phyloP scores from a whole-genome alignment of 2,329 filamentous ascomycete species.

The Diaporthe batatas region DNA sequence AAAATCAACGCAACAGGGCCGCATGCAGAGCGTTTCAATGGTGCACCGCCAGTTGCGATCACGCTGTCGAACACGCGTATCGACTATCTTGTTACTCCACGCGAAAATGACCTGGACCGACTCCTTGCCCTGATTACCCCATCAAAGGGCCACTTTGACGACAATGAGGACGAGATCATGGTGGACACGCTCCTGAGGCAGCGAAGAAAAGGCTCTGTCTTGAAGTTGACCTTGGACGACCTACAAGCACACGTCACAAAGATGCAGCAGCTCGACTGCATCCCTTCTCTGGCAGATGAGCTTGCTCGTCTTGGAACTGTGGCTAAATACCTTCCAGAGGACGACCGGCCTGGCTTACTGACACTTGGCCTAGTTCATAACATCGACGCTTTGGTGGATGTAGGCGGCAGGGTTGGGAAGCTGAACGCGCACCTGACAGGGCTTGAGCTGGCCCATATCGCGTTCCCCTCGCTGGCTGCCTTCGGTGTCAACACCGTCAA shows the following conservation, averaged over 20 bases:
- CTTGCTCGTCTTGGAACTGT: constrained; percentile 86
- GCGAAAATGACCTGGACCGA: constrained; percentile 83
- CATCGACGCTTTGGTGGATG: constrained; percentile 70
- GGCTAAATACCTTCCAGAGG: constrained; percentile 94
- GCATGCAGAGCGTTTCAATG: constrained; percentile 64
- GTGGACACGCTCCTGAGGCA: constrained; percentile 91
- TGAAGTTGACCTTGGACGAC: constrained; percentile 77
- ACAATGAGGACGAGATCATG: constrained; percentile 92
- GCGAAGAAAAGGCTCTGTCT: constrained; percentile 85
- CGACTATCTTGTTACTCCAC: constrained; percentile 80
- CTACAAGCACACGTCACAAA: constrained; percentile 74
- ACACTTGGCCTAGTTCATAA: constrained; percentile 78
- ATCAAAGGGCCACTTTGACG: constrained; percentile 88
- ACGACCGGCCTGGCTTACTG: constrained; percentile 90
- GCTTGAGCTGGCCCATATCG: constrained; percentile 83
- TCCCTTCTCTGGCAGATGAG: constrained; percentile 82
- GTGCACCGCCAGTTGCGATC: constrained; percentile 72
- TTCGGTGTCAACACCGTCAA: constrained; percentile 76
- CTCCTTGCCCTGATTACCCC: constrained; percentile 90
- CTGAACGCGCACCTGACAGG: constrained; percentile 71
- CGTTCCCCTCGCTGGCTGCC: constrained; percentile 84
- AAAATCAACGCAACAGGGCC: constrained; percentile 83
- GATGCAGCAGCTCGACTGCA: constrained; percentile 73
- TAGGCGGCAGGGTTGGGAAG: constrained; percentile 78
- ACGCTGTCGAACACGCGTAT: constrained; percentile 76